These are phyloP conservation scores for Metahyphopichia silvanorum DNA, from an alignment of 805 yeast genomes.

Conservation along the genomic window DNA sequence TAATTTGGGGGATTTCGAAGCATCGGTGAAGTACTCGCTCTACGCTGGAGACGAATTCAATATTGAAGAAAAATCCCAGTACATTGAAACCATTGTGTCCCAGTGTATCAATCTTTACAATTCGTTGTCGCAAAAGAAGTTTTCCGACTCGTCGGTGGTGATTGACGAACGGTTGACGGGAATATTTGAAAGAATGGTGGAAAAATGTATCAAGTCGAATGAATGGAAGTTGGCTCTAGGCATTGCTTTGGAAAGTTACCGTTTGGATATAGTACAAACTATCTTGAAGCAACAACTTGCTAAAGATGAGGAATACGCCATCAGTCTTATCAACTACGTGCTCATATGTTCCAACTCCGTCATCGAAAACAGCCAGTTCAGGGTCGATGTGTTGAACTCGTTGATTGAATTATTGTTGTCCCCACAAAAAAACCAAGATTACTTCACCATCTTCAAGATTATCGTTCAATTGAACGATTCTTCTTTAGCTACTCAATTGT, in stretches of 20 bases:
- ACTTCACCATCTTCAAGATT: conserved; percentile 78
- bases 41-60: conserved; percentile 80
- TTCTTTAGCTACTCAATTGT: conserved; percentile 63
- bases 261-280: conserved; percentile 73
- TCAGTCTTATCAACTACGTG: conserved; percentile 66
- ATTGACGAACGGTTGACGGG: conserved; percentile 62
- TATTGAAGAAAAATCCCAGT: conserved; percentile 74
- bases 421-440: conserved; percentile 62
- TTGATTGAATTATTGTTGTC: conserved; percentile 59
- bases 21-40: conserved; percentile 85
- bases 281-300: conserved; percentile 45
- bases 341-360: conserved; percentile 70
- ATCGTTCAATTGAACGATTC: conserved; percentile 84
- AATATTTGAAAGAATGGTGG: conserved; percentile 84
- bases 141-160: conserved; percentile 17
- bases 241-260: conserved; percentile 81
- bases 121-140: conserved; percentile 50
- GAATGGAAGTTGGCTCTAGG: conserved; percentile 86
- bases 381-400: conserved; percentile 58
- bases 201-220: conserved; percentile 66
- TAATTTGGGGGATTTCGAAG: conserved; percentile 89
- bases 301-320: conserved; percentile 48
- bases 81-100: conserved; percentile 88
- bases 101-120: conserved; percentile 87
- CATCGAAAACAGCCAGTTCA: conserved; percentile 62